Evolutionary conservation across 2,329 filamentous ascomycete genomes (phyloP), one percentile per base, ranked within the genome.

Genomic region (Ophiosphaerella herpotricha): DNA sequence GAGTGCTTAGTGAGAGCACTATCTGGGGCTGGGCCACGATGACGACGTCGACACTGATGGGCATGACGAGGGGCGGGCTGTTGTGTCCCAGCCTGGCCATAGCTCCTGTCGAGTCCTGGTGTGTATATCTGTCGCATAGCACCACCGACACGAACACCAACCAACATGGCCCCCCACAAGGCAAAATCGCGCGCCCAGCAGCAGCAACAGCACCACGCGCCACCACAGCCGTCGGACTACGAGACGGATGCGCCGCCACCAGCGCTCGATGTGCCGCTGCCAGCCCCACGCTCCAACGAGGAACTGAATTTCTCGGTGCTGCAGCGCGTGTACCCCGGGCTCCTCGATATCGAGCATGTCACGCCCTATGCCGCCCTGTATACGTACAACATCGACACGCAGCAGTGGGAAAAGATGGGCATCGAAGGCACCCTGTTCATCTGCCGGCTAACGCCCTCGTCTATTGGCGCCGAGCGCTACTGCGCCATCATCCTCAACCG

Each of bases 371-470:
- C 89, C 23, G 90, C 94, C 32, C 82, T 97, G 59, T 97, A 97
- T 78, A 83, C 82, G 40, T 94, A 95, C 76, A 84, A 81, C 54
- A 79, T 84, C 39, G 74, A 80, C 4, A 80, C 84, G 2, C 78
- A 82, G 44, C 76, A 79, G 52, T 97, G 94, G 94, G 89, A 94
- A 69, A 96, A 95, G 78, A 84, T 83, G 39, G 89, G 87, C 48
- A 82, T 92, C 9, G 92, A 96, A 74, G 94, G 94, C 34, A 89
- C 90, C 11, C 78, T 97, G 57, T 99, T 97, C 72, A 84, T 97
- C 45, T 95, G 90, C 78, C 82, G 88, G 57, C 75, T 86, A 13
- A 59, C 60, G 2, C 65, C 68, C 6, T 63, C 60, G 4, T 51
- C 83, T 46, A 51, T 57, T 8, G 68, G 64, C 39, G 55, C 60